Base-by-base conservation (phyloP, 345 rosid genomes). In the Aquilaria sinensis region DNA sequence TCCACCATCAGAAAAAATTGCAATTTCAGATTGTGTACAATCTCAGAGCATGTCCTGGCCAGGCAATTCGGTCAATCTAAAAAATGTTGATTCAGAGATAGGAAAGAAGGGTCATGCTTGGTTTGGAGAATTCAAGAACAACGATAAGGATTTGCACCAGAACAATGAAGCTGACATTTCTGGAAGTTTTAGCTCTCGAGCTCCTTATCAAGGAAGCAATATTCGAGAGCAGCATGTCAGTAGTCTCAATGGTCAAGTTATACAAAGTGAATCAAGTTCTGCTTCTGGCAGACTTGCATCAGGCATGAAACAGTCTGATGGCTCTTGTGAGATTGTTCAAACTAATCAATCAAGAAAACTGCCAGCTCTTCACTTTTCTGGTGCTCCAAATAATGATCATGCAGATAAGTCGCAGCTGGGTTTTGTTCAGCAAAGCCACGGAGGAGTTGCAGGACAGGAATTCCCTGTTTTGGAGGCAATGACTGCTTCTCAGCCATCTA, bases 1-100 rank as follows among this genome's bases (percentile, higher is more conserved):
- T 48, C 97, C 88, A 23, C 91, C 98, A 51, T 87, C 98, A 64
- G 96, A 87, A 72, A 70, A 71, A 67, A 71, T 76, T 65, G 64
- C 77, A 43, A 55, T 60, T 66, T 68, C 73, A 54, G 84, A 78
- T 58, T 71, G 56, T 55, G 33, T 65, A 13, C 51, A 77, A 72
- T 74, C 85, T 64, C 84, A 64, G 69, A 73, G 70, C 55, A 66
- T 78, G 47, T 64, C 75, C 37, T 79, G 67, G 70, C 63, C 60
- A 10, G 47, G 63, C 55, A 71, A 54, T 68, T 59, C 73, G 57
- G 62, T 53, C 23, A 77, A 64, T 71, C 65, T 77, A 51, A 56
- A 63, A 58, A 69, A 60, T 34, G 51, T 56, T 54, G 63, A 61
- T 71, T 73, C 85, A 67, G 81, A 74, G 66, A 70, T 57, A 33